Evolutionary conservation across 768 basidiomycete genomes (phyloP), one percentile per base, ranked within the genome.

Genomic region (Suillus hirtellus): DNA sequence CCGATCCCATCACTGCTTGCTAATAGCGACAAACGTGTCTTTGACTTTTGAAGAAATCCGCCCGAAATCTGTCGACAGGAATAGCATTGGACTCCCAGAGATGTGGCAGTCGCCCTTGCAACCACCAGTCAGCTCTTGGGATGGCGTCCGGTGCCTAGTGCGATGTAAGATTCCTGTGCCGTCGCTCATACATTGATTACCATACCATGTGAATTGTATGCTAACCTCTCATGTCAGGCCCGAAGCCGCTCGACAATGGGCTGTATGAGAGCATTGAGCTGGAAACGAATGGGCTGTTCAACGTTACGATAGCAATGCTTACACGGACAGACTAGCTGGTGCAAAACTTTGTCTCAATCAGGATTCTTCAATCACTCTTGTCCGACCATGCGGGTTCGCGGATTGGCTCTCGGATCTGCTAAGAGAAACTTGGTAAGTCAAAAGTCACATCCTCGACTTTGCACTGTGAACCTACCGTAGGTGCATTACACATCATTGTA

Each of bases 51-150:
- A 40, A 53, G 63, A 21, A 31, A 27, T 17, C 9, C 50, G 19
- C 50, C 21, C 27, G 40, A 52, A 61, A 40, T 52, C 53, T 60
- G 63, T 37, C 27, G 17, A 60, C 63, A 50, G 46, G 64, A 67
- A 67, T 67, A 69, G 65, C 46, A 44, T 59, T 21, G 44, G 59
- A 55, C 66, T 68, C 66, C 40, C 63, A 60, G 35, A 60, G 43
- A 50, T 42, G 15, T n/a, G 24, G 58, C 62, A 37, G 62, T 35
- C 60, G 12, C 60, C 60, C 53, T 59, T 61, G 60, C 61, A 43
- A 59, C 53, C 27, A 5, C 53, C 21, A 61, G 27, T 52, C 24
- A 40, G 24, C 61, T 37, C 61, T 35, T 35, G 61, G 38, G 34
- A 12, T 59, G 54, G 61, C 56, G 11, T 60, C 61, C 35, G 46